Base-by-base conservation (phyloP, 805 yeast genomes). In the Ogataea paraovalis region DNA sequence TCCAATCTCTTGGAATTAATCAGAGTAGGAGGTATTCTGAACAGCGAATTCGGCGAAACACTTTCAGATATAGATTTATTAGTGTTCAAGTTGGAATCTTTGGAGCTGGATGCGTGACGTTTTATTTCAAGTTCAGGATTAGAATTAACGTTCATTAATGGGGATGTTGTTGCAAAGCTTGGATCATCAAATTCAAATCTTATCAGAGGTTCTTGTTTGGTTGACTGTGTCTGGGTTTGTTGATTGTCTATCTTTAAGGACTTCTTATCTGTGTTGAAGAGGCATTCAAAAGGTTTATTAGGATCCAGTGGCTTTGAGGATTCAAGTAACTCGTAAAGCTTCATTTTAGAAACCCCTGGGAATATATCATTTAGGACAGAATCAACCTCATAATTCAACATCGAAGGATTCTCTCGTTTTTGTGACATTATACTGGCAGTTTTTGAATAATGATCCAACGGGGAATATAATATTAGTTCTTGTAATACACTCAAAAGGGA, bases 171-270 rank as follows among this genome's bases (percentile, higher is more conserved):
- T 1, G 64, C 62, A 52, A 64, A 63, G 43, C 70, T 71, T 3
- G 76, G 73, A 19, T 69, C 72, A 30, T 76, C 67, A 61, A 66
- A 72, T 27, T 60, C 65, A 7, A 41, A 20, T 21, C 10, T 21
- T 18, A 39, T 20, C 14, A 20, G 14, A 5, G 33, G 39, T 20
- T 41, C 48, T 18, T 33, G 40, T 9, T 36, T 38, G 12, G 39
- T 33, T 8, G 25, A 39, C 12, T 20, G 30, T 38, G 27, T 42
- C 25, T 42, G 44, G 14, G 32, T 34, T 8, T 41, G 33, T 9
- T 41, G 42, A 14, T 34, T 38, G 14, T 43, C 48, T 10, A 37
- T 39, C 23, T 45, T 42, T 14, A 45, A 18, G 4, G 42, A n/a
- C 4, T 40, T 36, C 1, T 45, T 53, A 4, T 43, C 43, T 12